A percentile compares a stretch with the other conserved stretches of the same genome.
Evolutionary conservation across 2,329 filamentous ascomycete species (phyloP).

Genomic region (Didymella glomerata): DNA sequence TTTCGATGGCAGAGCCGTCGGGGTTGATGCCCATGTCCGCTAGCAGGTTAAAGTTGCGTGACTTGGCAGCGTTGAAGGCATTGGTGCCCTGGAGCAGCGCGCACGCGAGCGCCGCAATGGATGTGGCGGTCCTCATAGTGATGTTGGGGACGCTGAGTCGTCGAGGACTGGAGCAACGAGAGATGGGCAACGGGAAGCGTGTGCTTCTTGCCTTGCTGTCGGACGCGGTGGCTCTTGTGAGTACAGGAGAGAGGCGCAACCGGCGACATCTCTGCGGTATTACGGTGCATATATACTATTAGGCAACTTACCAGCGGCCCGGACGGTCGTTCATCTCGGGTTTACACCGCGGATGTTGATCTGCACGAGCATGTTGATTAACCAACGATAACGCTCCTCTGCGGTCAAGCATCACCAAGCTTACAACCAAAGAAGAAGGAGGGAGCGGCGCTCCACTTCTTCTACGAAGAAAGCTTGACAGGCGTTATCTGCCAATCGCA

Average conservation of each 20-base stretch:
- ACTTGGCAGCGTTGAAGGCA: constrained; percentile 35
- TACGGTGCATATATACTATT: constrained; percentile 17
- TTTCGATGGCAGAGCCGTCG: constrained; percentile 41
- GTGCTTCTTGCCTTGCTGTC: constrained; percentile 2
- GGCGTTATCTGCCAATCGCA: constrained; percentile 16
- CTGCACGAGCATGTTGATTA: constrained; percentile 5
- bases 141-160: not conserved
- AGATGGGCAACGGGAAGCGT: not conserved
- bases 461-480: constrained; percentile 21
- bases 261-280: not conserved
- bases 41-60: constrained; percentile 34
- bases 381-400: constrained; percentile 4
- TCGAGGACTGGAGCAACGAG: constrained; percentile 1
- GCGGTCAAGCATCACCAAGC: constrained; percentile 20
- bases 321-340: constrained; percentile 1
- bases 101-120: constrained; percentile 37
- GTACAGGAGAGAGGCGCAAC: constrained; percentile 12
- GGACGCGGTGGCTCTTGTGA: constrained; percentile 10
- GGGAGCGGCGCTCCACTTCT: constrained; percentile 5
- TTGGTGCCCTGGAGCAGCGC: constrained; percentile 32
- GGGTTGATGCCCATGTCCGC: constrained; percentile 47
- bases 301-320: not conserved
- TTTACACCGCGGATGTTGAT: constrained; percentile 8
- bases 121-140: constrained; percentile 38
- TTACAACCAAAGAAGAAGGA: constrained; percentile 5